Conservation (phyloP, 2,329 filamentous ascomycete genomes). For the Fusarium sublunatum region DNA sequence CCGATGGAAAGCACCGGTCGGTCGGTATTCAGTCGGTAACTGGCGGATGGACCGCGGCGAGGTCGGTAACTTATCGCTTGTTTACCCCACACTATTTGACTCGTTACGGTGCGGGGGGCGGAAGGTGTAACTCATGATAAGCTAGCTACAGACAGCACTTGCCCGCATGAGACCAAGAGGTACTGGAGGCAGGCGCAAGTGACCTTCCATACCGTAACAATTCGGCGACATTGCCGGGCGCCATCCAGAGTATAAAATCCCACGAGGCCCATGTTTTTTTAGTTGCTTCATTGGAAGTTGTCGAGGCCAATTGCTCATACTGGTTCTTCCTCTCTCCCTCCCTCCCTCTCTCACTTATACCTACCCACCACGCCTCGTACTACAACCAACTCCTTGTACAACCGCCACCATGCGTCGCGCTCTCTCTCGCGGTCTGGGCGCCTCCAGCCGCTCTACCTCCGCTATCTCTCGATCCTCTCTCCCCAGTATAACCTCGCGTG, state of each 20-base stretch:
- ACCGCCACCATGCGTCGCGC: constrained; percentile 59
- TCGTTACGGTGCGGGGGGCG: no score
- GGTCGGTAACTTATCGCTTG: constrained; percentile 10
- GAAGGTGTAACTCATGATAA: no score
- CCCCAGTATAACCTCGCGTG: constrained; percentile 53
- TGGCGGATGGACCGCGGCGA: constrained; percentile 30
- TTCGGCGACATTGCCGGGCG: constrained; percentile 26
- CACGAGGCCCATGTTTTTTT: constrained; percentile 21
- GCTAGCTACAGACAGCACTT: no score
- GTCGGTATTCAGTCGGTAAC: not conserved
- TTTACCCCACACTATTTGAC: constrained; percentile 38
- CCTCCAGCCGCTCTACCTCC: constrained; percentile 49
- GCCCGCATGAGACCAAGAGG: no score
- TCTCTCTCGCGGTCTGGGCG: constrained; percentile 54
- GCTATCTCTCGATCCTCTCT: constrained; percentile 46
- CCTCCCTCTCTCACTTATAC: not conserved
- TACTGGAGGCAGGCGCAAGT: no score
- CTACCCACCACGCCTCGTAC: not conserved
- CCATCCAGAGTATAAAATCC: constrained; percentile 31
- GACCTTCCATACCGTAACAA: constrained; percentile 1
- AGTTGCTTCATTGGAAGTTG: constrained; percentile 27
- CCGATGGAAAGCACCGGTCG: constrained; percentile 4
- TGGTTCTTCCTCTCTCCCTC: not conserved
- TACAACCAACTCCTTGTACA: not conserved
- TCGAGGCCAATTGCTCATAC: constrained; percentile 20